Evolutionary conservation across 176 grass and related monocot species (phyloP), one percentile per base, ranked within the genome.

Genomic region (Eragrostis nindensis): DNA sequence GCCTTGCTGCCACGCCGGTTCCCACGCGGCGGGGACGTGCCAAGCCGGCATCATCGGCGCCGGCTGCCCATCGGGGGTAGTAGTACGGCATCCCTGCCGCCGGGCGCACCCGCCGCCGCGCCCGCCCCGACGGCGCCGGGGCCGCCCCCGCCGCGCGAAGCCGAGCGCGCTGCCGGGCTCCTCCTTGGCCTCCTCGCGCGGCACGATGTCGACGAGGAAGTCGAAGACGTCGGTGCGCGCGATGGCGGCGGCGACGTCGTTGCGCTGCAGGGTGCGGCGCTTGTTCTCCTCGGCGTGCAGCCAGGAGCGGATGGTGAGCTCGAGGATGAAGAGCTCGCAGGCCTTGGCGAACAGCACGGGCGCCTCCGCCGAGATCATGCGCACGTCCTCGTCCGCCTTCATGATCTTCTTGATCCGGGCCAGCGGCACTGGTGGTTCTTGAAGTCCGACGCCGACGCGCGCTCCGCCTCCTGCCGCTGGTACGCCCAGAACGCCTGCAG

Each of bases 131-230:
- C 44, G 41, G 39, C 56, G 9, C 25, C 61, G 5, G n/a, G n/a
- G n/a, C 30, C 6, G 45, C 78, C 13, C 82, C 74, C 27, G 88
- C 79, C 38, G 82, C 4, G 77, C 85, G 68, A 91, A 94, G 19
- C 88, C 91, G 41, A 94, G 81, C 0, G 82, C 76, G 65, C 85
- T 82, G 11, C 88, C 91, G 21, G 88, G 84, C 83, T 94, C 92
- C 82, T 94, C 92, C 73, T 84, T 91, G 43, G 84, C 86, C 79
- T 94, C 92, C 83, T 97, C 94, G 5, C 92, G 80, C 11, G 92
- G 92, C 70, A 98, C 92, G 65, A 98, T 93, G 66, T 98, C 95
- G 10, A 95, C 88, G 77, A 98, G 91, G 90, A 98, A 98, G 83
- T 98, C 95, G 68, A 98, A 98, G 13, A 98, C 95, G 47, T 98